Evolutionary conservation across 2,329 filamentous ascomycete species (phyloP).

Genomic region (Dothiorella sarmentorum): DNA sequence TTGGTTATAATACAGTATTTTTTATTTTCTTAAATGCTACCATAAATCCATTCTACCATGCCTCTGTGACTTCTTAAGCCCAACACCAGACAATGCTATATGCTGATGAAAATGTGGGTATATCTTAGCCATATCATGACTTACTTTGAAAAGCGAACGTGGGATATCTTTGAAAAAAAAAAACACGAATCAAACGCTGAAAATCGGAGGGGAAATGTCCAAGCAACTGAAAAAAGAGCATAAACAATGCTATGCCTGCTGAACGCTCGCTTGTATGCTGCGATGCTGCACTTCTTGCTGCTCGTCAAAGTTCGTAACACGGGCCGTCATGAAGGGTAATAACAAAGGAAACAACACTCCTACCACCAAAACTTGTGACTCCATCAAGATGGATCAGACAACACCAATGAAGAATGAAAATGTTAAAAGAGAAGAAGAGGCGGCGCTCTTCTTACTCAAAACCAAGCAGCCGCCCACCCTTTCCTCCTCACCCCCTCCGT

Average conservation of each 20-base stretch:
- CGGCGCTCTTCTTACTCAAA: constrained; percentile 1
- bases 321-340: background rate
- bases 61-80: background rate
- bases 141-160: constrained; percentile 5
- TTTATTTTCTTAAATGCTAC: constrained; percentile 1
- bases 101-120: too few species aligned
- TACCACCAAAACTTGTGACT: background rate
- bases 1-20: background rate
- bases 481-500: background rate
- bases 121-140: too few species aligned
- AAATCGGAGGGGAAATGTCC: too few species aligned
- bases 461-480: constrained; percentile 1
- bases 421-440: background rate
- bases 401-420: background rate
- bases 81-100: background rate
- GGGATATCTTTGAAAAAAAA: constrained; percentile 7
- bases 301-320: background rate
- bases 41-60: background rate
- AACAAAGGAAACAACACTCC: constrained; percentile 6
- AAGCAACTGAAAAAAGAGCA: background rate
- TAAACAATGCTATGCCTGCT: background rate
- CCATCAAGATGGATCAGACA: background rate
- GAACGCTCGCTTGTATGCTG: background rate
- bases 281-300: background rate
- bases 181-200: background rate